Conservation (phyloP, 2,329 filamentous ascomycete genomes). For the Claviceps africana region DNA sequence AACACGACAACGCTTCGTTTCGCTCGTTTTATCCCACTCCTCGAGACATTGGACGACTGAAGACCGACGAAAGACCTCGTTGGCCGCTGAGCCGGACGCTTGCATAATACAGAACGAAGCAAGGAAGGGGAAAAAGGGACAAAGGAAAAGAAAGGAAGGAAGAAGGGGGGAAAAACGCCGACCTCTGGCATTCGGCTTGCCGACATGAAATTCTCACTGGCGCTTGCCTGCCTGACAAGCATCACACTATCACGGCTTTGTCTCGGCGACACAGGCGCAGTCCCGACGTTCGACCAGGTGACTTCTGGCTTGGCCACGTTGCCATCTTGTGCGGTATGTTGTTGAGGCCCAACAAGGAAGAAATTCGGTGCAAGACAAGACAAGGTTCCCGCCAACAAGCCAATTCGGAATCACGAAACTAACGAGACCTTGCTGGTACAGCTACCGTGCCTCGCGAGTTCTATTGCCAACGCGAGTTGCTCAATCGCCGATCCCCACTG, state of each 20-base stretch:
- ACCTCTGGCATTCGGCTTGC: not conserved
- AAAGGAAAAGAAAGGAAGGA: not conserved
- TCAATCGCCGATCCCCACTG: conserved; percentile 1
- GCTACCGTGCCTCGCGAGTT: not conserved
- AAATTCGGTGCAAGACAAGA: too few species aligned
- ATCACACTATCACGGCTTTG: not conserved
- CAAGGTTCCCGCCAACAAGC: not conserved
- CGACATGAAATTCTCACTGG: not conserved
- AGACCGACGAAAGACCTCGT: not conserved
- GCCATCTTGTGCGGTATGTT: conserved; percentile 1
- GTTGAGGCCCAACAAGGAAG: not conserved
- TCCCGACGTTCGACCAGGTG: not conserved
- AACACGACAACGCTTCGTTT: too few species aligned
- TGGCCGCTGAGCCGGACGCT: not conserved
- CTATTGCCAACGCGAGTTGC: conserved; percentile 7
- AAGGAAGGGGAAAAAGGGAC: too few species aligned
- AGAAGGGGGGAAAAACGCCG: not conserved
- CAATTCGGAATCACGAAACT: not conserved
- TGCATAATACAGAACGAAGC: not conserved
- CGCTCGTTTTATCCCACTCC: too few species aligned
- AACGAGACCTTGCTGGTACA: not conserved
- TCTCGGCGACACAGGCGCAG: not conserved
- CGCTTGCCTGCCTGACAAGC: not conserved
- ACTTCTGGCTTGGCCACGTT: not conserved
- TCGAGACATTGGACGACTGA: not conserved